Evolutionary conservation across 2,329 filamentous ascomycete genomes (phyloP), one percentile per base, ranked within the genome.

Genomic region (Cladophialophora bantiana): DNA sequence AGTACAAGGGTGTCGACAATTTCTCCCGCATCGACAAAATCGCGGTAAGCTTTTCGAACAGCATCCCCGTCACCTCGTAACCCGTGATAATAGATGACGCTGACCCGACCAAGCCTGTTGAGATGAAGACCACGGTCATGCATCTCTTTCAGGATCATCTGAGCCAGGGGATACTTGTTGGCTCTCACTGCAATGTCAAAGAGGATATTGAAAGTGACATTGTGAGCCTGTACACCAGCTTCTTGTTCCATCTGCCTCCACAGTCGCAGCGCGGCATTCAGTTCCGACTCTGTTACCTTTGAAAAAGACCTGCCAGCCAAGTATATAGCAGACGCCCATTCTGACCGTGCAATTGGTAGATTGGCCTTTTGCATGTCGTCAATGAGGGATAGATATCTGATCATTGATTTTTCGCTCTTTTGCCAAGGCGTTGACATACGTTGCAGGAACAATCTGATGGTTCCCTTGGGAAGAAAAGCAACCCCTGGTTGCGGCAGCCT

Each of bases 221-320:
- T 84, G 72, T 90, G 91, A 40, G 86, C 89, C 71, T 81, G 80
- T 13, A 93, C 77, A 0, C 86, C 85, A 1, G 89, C 88, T 4
- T 87, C 81, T 55, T 86, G 84, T 78, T 99, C 95, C 93, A 98
- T 98, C 73, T 95, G 89, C 70, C 87, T 88, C 94, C 94, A 99
- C 31, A 96, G 79, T 56, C 88, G 85, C 54, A 99, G 82, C 0
- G 92, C 89, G 4, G 87, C 85, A 77, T 91, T 82, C 52, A 92
- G 78, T 76, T 93, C 85, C 48, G 84, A 74, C 53, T 85, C 82
- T 54, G 86, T 83, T 45, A 88, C 82, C 10, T 75, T 81, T 4
- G 45, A 40, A 70, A 90, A 87, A 72, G 91, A 93, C 64, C 90
- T 88, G 42, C 90, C 89, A 9, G 91, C 90, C 74, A 96, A 90